phyloP scores from a whole-genome alignment of 1,139 yeast genomes.

The Saccharomycopsis crataegensis region DNA sequence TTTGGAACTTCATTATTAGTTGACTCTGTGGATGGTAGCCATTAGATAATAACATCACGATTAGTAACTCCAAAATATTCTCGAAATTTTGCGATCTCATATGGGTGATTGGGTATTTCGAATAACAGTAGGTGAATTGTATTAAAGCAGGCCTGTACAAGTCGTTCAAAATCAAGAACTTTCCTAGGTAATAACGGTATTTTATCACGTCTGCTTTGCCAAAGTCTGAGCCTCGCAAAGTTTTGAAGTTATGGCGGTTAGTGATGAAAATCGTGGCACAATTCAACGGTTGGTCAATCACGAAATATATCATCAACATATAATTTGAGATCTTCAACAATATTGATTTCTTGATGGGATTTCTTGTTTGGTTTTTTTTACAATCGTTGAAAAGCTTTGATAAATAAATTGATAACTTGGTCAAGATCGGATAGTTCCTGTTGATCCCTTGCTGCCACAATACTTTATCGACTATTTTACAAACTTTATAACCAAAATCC shows the following conservation, averaged over 20 bases:
- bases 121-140: conserved; percentile 15
- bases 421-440: conserved; percentile 5
- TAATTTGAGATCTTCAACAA: conserved; percentile 14
- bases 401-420: conserved; percentile 10
- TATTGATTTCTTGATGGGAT: conserved; percentile 3
- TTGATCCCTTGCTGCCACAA: conserved; percentile 1
- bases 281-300: conserved; percentile 16
- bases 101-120: conserved; percentile 1
- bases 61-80: conserved; percentile 2
- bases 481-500: conserved; percentile 2
- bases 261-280: conserved; percentile 18
- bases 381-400: conserved; percentile 18
- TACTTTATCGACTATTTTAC: conserved; percentile 3
- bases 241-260: conserved; percentile 12
- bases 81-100: conserved; percentile 3
- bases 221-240: conserved; percentile 8
- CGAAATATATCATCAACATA: conserved; percentile 13
- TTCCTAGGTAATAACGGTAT: conserved; percentile 14
- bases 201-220: conserved; percentile 11
- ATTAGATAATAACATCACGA: conserved; percentile 7
- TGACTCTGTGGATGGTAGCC: conserved; percentile 12
- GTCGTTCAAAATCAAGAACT: conserved; percentile 9
- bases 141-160: conserved; percentile 8
- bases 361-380: conserved; percentile 15
- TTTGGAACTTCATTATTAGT: conserved; percentile 5